Evolutionary conservation across 768 basidiomycete species (phyloP).

Genomic region (Tulasnella sp.): DNA sequence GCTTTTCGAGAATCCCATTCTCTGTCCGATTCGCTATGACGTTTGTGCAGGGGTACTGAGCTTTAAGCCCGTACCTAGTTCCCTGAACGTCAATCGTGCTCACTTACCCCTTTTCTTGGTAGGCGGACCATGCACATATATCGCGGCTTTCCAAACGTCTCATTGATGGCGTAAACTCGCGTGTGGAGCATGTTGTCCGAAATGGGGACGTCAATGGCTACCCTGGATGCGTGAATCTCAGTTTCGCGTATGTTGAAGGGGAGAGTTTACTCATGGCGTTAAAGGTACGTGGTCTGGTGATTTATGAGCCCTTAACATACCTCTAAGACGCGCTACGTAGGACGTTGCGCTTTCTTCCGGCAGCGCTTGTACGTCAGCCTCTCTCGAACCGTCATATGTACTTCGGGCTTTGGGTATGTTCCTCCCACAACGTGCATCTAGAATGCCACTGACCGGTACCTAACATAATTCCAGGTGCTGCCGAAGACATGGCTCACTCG

Average conservation of each 20-base stretch:
- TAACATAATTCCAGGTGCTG: constrained; percentile 46
- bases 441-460: not conserved
- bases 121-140: constrained; percentile 74
- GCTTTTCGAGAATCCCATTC: not conserved
- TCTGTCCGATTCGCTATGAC: constrained; percentile 35
- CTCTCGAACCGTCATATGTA: constrained; percentile 95
- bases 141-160: constrained; percentile 67
- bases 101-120: constrained; percentile 16
- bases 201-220: constrained; percentile 90
- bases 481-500: constrained; percentile 98
- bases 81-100: not conserved
- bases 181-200: constrained; percentile 82
- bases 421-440: not conserved
- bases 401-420: constrained; percentile 75
- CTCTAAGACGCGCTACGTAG: constrained; percentile 39
- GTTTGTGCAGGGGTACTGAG: constrained; percentile 92
- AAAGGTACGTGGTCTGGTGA: constrained; percentile 43
- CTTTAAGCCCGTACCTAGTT: not conserved
- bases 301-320: no score
- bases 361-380: constrained; percentile 96
- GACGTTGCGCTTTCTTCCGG: constrained; percentile 96
- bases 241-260: constrained; percentile 93
- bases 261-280: constrained; percentile 96
- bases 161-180: constrained; percentile 62
- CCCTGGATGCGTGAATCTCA: constrained; percentile 90